Conservation (phyloP, 176 grass and related monocot species). For the Hordeum marinum region DNA sequence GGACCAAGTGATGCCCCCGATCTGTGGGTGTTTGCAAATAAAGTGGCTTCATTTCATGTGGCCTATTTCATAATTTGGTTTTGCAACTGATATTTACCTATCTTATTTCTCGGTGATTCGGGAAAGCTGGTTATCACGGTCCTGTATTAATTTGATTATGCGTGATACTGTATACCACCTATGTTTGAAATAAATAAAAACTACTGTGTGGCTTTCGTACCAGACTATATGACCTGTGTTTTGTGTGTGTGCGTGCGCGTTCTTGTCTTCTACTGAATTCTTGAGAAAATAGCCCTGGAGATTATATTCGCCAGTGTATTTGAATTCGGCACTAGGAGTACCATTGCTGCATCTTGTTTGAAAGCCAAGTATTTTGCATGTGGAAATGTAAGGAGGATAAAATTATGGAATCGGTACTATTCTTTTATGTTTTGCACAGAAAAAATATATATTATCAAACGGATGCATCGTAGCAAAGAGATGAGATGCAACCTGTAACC, state of each 20-base stretch:
- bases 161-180: neutral
- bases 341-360: neutral
- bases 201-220: neutral
- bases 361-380: neutral
- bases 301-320: neutral
- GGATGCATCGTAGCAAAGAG: no score
- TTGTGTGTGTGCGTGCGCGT: neutral
- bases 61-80: neutral
- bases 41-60: slow-evolving; percentile 7
- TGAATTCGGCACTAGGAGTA: neutral
- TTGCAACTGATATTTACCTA: neutral
- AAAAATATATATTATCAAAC: no score
- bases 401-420: no score
- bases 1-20: slow-evolving; percentile 52
- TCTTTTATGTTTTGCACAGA: no score
- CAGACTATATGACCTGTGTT: no score
- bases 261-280: neutral
- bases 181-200: neutral
- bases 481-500: no score
- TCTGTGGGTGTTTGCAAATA: neutral
- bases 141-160: neutral
- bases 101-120: neutral
- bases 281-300: no score
- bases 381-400: no score
- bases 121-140: neutral